A percentile compares a stretch with the other conserved stretches of the same genome.
phyloP scores from a whole-genome alignment of 768 basidiomycete species.

The Paxillus ammoniavirescens region DNA sequence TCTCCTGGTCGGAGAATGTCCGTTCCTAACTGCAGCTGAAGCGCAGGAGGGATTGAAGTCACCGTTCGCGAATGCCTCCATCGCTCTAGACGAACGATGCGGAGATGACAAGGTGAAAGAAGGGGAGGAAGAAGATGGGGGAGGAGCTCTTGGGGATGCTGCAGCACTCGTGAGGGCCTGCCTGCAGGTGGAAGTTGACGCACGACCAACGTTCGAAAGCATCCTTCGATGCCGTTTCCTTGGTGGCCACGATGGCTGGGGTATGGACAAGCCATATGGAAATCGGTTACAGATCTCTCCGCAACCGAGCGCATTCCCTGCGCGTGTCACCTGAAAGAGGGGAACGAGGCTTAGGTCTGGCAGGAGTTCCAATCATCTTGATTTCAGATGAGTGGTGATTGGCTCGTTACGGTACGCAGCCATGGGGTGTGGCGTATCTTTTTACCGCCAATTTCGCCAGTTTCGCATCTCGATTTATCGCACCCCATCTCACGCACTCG shows the following conservation, averaged over 20 bases:
- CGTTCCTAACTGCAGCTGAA: constrained; percentile 87
- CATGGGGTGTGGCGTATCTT: constrained; percentile 6
- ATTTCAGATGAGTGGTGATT: not conserved
- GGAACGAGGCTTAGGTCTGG: constrained; percentile 13
- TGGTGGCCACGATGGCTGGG: constrained; percentile 76
- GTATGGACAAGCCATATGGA: constrained; percentile 33
- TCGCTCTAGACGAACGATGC: constrained; percentile 78
- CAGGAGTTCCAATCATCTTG: constrained; percentile 3
- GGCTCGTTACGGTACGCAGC: constrained; percentile 10
- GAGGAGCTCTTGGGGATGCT: constrained; percentile 81
- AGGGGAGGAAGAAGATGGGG: constrained; percentile 79
- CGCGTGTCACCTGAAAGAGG: constrained; percentile 23
- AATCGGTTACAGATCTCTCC: constrained; percentile 22
- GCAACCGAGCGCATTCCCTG: constrained; percentile 33
- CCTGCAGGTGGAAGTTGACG: constrained; percentile 71
- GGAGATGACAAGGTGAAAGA: constrained; percentile 68
- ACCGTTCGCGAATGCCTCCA: constrained; percentile 73
- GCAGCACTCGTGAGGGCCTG: constrained; percentile 82
- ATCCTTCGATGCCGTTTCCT: constrained; percentile 82
- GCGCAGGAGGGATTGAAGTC: constrained; percentile 82
- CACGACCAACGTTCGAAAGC: constrained; percentile 84
- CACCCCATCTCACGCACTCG: not conserved
- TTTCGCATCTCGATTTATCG: constrained; percentile 13
- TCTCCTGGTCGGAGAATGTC: constrained; percentile 87
- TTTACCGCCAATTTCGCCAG: constrained; percentile 3